Evolutionary conservation across 768 basidiomycete genomes (phyloP).

Genomic region (Kwoniella botswanensis): DNA sequence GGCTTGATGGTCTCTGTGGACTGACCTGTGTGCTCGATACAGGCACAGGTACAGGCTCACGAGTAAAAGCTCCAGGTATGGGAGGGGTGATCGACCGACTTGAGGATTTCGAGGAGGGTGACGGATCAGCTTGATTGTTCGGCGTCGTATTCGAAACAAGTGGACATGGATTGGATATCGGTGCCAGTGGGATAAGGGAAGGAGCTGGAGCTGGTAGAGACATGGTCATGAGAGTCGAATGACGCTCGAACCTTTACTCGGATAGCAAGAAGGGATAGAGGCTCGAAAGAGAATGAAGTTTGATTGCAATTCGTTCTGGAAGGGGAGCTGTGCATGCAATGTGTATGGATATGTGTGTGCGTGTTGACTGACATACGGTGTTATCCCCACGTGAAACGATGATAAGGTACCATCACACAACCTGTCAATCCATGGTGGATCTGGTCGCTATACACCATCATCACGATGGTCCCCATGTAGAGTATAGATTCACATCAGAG

Average conservation of each 20-base stretch:
- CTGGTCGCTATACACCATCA: too few relatives aligned
- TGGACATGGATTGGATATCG: background rate
- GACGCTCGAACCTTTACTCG: too few relatives aligned
- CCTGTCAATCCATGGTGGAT: background rate
- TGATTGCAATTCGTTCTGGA: too few relatives aligned
- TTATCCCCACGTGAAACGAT: background rate
- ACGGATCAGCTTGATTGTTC: background rate
- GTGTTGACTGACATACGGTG: background rate
- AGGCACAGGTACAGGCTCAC: background rate
- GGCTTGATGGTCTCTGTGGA: background rate
- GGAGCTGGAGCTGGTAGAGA: too few relatives aligned
- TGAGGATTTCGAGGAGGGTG: background rate
- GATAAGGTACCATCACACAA: slow-evolving; percentile 3
- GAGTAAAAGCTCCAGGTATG: background rate
- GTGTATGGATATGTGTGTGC: background rate
- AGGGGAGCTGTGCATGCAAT: background rate
- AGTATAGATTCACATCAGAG: too few relatives aligned
- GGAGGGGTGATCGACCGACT: background rate
- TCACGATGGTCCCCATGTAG: too few relatives aligned
- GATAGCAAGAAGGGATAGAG: too few relatives aligned
- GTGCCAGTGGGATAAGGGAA: background rate
- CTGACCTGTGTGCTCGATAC: background rate
- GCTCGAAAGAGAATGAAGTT: too few relatives aligned
- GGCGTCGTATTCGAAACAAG: background rate
- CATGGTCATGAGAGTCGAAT: too few relatives aligned